A percentile compares a stretch with the other conserved stretches of the same genome.
phyloP scores from a whole-genome alignment of 306 rosid genomes.

The Vigna angularis region DNA sequence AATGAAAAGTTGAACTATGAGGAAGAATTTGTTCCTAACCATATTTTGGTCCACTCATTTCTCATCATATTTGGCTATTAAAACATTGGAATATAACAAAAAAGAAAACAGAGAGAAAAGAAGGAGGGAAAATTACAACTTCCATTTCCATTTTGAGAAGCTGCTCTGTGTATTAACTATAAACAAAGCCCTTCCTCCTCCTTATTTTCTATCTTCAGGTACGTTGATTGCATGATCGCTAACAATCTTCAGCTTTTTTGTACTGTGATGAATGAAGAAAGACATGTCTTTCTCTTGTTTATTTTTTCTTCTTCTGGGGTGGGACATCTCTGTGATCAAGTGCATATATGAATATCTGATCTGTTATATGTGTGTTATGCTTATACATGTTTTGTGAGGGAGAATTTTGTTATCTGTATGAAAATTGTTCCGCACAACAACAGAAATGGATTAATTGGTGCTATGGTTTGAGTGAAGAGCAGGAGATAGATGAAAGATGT shows the following conservation, averaged over 20 bases:
- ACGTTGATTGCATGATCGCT: conserved; percentile 16
- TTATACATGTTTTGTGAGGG: neutral
- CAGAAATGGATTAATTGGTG: neutral
- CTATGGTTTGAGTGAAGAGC: neutral
- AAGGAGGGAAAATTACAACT: conserved; percentile 27
- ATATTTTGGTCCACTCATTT: conserved; percentile 82
- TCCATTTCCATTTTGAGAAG: conserved; percentile 50
- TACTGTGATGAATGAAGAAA: conserved; percentile 18
- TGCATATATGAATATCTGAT: conserved; percentile 6
- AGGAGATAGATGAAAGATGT: conserved; percentile 44
- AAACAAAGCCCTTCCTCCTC: conserved; percentile 28
- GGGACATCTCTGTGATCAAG: neutral
- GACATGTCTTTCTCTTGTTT: neutral
- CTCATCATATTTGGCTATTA: conserved; percentile 45
- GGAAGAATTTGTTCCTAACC: conserved; percentile 44
- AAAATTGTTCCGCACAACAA: neutral
- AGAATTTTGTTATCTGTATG: neutral
- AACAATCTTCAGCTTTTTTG: neutral
- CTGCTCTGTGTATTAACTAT: conserved; percentile 29
- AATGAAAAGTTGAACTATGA: conserved; percentile 51
- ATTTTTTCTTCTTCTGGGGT: neutral
- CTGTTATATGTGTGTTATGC: neutral
- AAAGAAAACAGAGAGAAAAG: conserved; percentile 13
- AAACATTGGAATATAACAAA: conserved; percentile 21
- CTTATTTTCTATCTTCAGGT: conserved; percentile 48